phyloP scores from a whole-genome alignment of 2,329 filamentous ascomycete species.

The Neoscytalidium dimidiatum region DNA sequence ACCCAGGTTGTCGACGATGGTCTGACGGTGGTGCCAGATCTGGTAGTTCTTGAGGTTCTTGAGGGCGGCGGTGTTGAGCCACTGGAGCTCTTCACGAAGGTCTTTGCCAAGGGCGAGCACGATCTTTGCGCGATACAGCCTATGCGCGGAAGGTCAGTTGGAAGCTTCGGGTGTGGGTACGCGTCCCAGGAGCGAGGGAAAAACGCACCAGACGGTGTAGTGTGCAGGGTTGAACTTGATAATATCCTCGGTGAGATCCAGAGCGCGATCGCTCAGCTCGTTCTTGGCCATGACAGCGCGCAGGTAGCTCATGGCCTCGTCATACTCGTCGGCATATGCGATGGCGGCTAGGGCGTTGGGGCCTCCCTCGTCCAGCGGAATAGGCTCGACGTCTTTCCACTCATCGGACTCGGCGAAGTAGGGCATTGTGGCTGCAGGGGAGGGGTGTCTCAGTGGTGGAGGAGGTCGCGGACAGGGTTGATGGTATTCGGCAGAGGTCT shows the following conservation, averaged over 20 bases:
- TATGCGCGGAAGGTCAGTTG: conserved; percentile 28
- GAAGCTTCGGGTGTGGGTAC: background rate
- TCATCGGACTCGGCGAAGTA: conserved; percentile 67
- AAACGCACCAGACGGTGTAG: conserved; percentile 85
- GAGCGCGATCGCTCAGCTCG: conserved; percentile 76
- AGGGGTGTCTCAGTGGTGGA: background rate
- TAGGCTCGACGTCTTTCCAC: conserved; percentile 83
- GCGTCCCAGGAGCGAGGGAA: background rate
- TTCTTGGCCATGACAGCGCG: conserved; percentile 89
- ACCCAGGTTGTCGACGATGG: conserved; percentile 57
- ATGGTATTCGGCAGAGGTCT: background rate
- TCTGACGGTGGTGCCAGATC: conserved; percentile 76
- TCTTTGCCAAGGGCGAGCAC: conserved; percentile 67
- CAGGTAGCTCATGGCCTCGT: conserved; percentile 89
- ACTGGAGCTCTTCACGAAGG: conserved; percentile 72
- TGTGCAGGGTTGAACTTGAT: conserved; percentile 94
- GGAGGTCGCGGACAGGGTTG: background rate
- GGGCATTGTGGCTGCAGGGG: conserved; percentile 29
- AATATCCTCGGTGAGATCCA: conserved; percentile 83
- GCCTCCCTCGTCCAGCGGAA: conserved; percentile 80
- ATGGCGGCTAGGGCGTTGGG: conserved; percentile 82
- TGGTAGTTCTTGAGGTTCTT: conserved; percentile 96
- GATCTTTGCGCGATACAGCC: conserved; percentile 83
- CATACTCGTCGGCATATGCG: conserved; percentile 85
- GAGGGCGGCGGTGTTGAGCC: conserved; percentile 83